Conservation (phyloP, 139 green algal species). For the Coelastrella sp. region DNA sequence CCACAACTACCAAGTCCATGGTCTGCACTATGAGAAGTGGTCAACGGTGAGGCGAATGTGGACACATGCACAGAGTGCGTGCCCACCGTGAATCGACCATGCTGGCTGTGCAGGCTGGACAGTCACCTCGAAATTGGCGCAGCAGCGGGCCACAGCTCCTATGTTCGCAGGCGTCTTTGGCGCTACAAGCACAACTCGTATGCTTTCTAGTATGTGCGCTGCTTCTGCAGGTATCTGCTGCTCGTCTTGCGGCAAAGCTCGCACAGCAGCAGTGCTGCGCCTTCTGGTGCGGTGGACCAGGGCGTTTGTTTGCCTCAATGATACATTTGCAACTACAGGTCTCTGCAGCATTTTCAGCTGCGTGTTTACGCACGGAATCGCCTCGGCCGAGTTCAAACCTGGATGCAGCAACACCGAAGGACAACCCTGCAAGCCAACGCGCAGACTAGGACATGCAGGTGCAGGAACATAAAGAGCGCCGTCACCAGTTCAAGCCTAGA, state of each 20-base stretch:
- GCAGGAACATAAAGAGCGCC: too few species aligned
- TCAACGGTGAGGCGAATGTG: too few species aligned
- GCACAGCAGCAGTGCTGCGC: neutral
- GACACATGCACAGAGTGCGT: neutral
- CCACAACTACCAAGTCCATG: conserved; percentile 47
- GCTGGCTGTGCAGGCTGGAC: conserved; percentile 2
- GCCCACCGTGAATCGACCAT: neutral
- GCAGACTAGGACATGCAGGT: too few species aligned
- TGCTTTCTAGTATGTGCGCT: conserved; percentile 40
- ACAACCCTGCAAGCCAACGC: too few species aligned
- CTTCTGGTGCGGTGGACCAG: neutral
- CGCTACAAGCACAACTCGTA: conserved; percentile 60
- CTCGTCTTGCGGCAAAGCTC: neutral
- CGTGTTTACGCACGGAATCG: too few species aligned
- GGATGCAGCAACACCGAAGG: too few species aligned
- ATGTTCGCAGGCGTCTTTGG: conserved; percentile 71
- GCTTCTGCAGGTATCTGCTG: neutral
- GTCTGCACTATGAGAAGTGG: neutral
- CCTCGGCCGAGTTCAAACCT: too few species aligned
- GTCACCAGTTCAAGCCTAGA: too few species aligned
- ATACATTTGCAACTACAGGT: too few species aligned
- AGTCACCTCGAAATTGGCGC: conserved; percentile 69
- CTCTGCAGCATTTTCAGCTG: too few species aligned
- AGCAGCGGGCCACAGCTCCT: conserved; percentile 58
- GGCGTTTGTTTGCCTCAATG: too few species aligned